Base-by-base conservation (phyloP, 768 basidiomycete genomes). In the Rhizopogon roseolus region DNA sequence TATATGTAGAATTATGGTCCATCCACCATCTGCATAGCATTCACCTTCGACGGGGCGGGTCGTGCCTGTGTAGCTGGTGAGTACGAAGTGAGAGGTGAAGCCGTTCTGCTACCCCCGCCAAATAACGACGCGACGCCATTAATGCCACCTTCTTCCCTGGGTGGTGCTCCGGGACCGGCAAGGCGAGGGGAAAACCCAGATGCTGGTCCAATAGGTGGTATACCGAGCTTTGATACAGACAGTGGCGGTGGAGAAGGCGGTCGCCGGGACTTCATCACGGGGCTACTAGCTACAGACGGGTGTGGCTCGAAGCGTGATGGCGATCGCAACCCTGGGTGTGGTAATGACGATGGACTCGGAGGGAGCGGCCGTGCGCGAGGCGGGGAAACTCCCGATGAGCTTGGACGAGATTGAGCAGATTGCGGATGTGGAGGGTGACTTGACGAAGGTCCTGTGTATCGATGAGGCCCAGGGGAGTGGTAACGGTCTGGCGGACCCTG, bases 341-440 rank as follows among this genome's bases (percentile, higher is more conserved):
- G 50, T 22, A 41, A 27, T 54, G 54, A 55, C 16, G 54, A 55
- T 8, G 54, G 54, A 37, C 54, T 55, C 19, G 67, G 66, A 13
- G 67, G 67, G 10, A 64, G 54, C 8, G 67, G 60, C 25, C 69
- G 64, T 10, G 60, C 64, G 37, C 74, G 71, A 10, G 76, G 67
- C 17, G 77, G 74, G 1, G 77, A 78, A 1, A 64, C 55, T 40
- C 52, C 45, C 32, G 55, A 46, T 13, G 55, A 57, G 19, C 46
- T 57, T 29, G 49, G 55, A 16, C 55, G 55, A 5, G 55, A 57
- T 42, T 44, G 34, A 11, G 13, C 19, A 34, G 49, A 45, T 46
- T 46, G 55, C 32, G 34, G 40, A 57, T 48, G 46, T 9, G 19
- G 34, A 22, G 46, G 32, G 14, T 48, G 34, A 36, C 36, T 36